Percentiles rank a stretch among this genome's conserved stretches.
phyloP scores from a whole-genome alignment of 768 basidiomycete genomes.

The Baorangia bicolor region DNA sequence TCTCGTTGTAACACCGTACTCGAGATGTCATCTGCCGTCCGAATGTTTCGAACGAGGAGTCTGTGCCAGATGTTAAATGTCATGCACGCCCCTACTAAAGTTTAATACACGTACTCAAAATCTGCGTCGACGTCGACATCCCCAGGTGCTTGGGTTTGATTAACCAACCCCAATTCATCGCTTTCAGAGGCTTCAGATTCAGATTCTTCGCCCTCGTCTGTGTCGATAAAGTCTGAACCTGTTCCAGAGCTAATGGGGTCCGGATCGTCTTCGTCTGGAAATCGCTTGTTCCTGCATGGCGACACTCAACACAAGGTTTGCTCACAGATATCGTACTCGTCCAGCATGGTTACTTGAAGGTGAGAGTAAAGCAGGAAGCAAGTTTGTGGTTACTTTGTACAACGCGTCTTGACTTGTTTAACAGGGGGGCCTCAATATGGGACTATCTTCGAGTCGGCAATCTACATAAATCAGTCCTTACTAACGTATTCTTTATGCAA shows the following conservation, averaged over 20 bases:
- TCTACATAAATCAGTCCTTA: too few relatives aligned
- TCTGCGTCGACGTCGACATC: slow-evolving; percentile 18
- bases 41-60: too few relatives aligned
- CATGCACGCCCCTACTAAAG: background rate
- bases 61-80: too few relatives aligned
- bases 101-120: slow-evolving; percentile 12
- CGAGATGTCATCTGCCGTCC: too few relatives aligned
- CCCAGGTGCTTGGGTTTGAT: background rate
- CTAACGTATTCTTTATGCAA: too few relatives aligned
- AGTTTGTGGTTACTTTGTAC: too few relatives aligned
- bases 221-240: slow-evolving; percentile 6
- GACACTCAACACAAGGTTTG: background rate
- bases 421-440: too few relatives aligned
- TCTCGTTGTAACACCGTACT: too few relatives aligned
- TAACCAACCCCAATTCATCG: background rate
- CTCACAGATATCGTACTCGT: background rate
- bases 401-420: too few relatives aligned
- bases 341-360: too few relatives aligned
- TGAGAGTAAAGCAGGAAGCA: too few relatives aligned
- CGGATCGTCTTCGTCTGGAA: slow-evolving; percentile 6
- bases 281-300: background rate
- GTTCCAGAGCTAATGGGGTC: slow-evolving; percentile 4
- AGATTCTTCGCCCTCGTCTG: slow-evolving; percentile 1
- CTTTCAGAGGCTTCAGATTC: slow-evolving; percentile 13
- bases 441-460: too few relatives aligned